Evolutionary conservation across 2,329 filamentous ascomycete species (phyloP).

Genomic region (Colletotrichum liaoningense): DNA sequence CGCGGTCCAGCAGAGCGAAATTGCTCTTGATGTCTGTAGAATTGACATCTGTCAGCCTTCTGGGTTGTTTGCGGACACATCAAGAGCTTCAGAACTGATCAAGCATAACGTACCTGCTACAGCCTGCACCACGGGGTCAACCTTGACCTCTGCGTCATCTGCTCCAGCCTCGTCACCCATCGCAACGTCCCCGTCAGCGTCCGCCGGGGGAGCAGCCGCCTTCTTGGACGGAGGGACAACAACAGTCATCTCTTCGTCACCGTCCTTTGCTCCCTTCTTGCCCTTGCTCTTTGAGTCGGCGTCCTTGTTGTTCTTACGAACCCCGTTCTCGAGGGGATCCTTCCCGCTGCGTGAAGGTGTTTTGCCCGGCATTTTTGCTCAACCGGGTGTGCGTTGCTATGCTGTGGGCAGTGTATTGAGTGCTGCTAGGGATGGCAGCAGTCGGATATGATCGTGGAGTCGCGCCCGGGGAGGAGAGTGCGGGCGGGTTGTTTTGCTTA

Average conservation of each 20-base stretch:
- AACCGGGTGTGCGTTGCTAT: constrained; percentile 21
- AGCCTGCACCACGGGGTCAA: constrained; percentile 71
- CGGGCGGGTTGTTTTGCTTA: constrained; percentile 18
- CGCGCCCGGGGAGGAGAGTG: constrained; percentile 20
- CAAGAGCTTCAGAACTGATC: neutral
- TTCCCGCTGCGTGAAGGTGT: constrained; percentile 79
- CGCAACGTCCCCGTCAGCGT: constrained; percentile 75
- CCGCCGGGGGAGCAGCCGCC: constrained; percentile 65
- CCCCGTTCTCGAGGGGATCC: constrained; percentile 75
- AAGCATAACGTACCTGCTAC: constrained; percentile 63
- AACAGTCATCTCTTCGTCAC: constrained; percentile 84
- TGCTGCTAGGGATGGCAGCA: constrained; percentile 35
- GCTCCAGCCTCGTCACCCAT: constrained; percentile 73
- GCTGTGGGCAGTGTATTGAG: constrained; percentile 16
- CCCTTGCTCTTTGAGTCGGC: constrained; percentile 78
- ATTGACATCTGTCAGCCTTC: constrained; percentile 38
- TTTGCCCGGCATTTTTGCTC: constrained; percentile 74
- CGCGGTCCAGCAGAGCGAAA: constrained; percentile 90
- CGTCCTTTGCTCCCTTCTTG: constrained; percentile 73
- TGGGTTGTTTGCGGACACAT: neutral
- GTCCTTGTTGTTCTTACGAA: constrained; percentile 74
- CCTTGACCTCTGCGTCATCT: constrained; percentile 62
- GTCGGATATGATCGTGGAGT: constrained; percentile 12
- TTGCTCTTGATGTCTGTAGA: constrained; percentile 90
- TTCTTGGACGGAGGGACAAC: constrained; percentile 80